Conservation (phyloP, 2,329 filamentous ascomycete species). For the Diaporthe velutina region DNA sequence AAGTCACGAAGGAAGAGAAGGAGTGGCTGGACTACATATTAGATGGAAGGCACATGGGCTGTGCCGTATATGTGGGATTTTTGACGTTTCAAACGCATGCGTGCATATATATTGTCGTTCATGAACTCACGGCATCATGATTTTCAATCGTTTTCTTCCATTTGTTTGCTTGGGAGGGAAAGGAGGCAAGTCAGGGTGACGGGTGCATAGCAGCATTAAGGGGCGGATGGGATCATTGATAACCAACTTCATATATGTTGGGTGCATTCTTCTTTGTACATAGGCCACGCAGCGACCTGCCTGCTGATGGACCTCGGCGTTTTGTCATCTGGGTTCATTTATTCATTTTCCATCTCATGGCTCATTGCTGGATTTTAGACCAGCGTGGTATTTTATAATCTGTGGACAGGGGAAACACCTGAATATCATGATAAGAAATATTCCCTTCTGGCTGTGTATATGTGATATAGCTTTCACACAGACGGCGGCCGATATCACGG, state of each 20-base stretch:
- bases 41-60: not conserved
- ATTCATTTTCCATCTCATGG: not conserved
- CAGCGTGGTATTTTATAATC: slow-evolving; percentile 4
- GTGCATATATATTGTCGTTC: slow-evolving; percentile 27
- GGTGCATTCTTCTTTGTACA: slow-evolving; percentile 25
- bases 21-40: not conserved
- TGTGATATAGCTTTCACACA: not conserved
- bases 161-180: slow-evolving; percentile 6
- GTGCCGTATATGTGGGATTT: not conserved
- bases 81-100: not conserved
- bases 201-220: slow-evolving; percentile 27
- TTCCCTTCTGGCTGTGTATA: not conserved
- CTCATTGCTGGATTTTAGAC: not conserved
- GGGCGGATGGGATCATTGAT: slow-evolving; percentile 7
- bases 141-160: not conserved
- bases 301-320: slow-evolving; percentile 14
- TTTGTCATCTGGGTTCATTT: not conserved
- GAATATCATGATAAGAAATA: slow-evolving; percentile 4
- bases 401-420: not conserved
- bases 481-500: too few species aligned
- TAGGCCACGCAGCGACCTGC: slow-evolving; percentile 6
- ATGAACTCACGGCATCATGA: slow-evolving; percentile 24
- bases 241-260: not conserved
- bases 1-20: not conserved
- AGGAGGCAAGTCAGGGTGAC: slow-evolving; percentile 4